Percentiles rank a stretch among this genome's conserved stretches.
These are phyloP conservation scores for Rubus idaeus DNA, from an alignment of 306 rosid species.

Conservation along the genomic window DNA sequence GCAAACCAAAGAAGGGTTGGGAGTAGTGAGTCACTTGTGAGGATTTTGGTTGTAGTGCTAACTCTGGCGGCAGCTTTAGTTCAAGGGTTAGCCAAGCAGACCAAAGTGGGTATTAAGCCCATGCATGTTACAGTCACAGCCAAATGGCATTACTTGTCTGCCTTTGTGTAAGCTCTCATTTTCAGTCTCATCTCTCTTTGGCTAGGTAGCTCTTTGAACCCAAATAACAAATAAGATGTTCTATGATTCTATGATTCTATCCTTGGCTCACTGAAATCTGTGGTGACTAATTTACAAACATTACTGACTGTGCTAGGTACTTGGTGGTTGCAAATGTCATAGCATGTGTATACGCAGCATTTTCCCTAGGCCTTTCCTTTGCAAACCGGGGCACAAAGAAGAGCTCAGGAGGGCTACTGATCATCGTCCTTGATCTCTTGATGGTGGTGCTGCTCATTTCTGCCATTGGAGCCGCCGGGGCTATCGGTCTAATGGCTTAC, in stretches of 20 bases:
- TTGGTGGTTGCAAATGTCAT: slow-evolving; percentile 57
- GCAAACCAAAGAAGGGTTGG: slow-evolving; percentile 10
- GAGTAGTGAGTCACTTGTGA: slow-evolving; percentile 37
- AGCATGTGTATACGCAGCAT: slow-evolving; percentile 56
- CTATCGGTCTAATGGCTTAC: slow-evolving; percentile 54
- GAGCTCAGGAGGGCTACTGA: slow-evolving; percentile 4
- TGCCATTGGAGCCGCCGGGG: slow-evolving; percentile 52
- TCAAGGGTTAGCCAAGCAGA: slow-evolving; percentile 50
- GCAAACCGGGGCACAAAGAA: slow-evolving; percentile 35
- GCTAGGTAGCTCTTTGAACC: too few relatives aligned
- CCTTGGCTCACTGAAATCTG: too few relatives aligned
- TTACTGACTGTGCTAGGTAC: slow-evolving; percentile 37
- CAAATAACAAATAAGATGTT: too few relatives aligned
- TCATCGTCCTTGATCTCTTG: slow-evolving; percentile 42
- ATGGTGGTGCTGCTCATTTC: slow-evolving; percentile 77
- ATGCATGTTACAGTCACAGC: slow-evolving; percentile 52
- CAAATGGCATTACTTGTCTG: slow-evolving; percentile 68
- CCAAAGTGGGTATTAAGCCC: slow-evolving; percentile 35
- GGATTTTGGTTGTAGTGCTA: slow-evolving; percentile 50
- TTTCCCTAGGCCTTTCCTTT: slow-evolving; percentile 34
- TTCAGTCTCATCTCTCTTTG: neutral
- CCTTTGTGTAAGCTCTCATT: slow-evolving; percentile 50
- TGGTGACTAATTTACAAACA: neutral
- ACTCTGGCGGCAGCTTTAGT: slow-evolving; percentile 56
- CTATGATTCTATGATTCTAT: too few relatives aligned